Evolutionary conservation across 73 alveolate genomes (phyloP).

Genomic region (Urostyla sp.): DNA sequence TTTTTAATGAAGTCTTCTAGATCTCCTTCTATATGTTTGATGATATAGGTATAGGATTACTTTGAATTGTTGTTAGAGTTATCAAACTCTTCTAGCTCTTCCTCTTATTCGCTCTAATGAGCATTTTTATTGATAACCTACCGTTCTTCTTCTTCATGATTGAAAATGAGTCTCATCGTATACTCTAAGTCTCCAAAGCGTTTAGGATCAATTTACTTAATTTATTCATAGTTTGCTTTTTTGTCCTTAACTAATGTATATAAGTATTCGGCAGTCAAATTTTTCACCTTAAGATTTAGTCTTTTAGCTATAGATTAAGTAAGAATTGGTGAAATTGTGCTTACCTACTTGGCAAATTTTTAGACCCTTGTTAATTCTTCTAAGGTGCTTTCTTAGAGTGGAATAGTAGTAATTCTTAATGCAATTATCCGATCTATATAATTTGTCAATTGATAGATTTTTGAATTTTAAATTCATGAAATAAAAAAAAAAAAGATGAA

Average conservation of each 20-base stretch:
- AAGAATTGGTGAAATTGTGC: background rate
- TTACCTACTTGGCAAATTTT: constrained; percentile 54
- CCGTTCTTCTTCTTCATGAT: constrained; percentile 46
- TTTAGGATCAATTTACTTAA: constrained; percentile 49
- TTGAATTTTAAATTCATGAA: background rate
- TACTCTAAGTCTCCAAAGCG: constrained; percentile 39
- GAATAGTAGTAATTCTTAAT: constrained; percentile 92
- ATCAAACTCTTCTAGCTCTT: background rate
- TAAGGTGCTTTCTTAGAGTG: constrained; percentile 80
- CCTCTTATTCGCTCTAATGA: background rate
- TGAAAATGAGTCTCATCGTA: constrained; percentile 46
- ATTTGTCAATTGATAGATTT: background rate
- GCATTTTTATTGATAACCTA: constrained; percentile 14
- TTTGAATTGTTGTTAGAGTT: background rate
- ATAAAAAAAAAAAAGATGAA: background rate
- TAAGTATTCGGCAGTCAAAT: constrained; percentile 61
- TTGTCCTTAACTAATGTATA: constrained; percentile 55
- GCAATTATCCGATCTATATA: constrained; percentile 86
- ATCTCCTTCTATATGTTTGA: background rate
- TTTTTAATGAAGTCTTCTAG: constrained; percentile 17
- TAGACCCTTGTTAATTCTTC: constrained; percentile 77
- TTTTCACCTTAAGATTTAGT: constrained; percentile 47
- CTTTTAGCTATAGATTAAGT: constrained; percentile 21
- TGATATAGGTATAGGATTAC: background rate
- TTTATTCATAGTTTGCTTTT: constrained; percentile 56